Percentiles rank a stretch among this genome's conserved stretches.
These are phyloP conservation scores for Colletotrichum tofieldiae DNA, from an alignment of 2,329 filamentous ascomycete genomes.

Conservation along the genomic window DNA sequence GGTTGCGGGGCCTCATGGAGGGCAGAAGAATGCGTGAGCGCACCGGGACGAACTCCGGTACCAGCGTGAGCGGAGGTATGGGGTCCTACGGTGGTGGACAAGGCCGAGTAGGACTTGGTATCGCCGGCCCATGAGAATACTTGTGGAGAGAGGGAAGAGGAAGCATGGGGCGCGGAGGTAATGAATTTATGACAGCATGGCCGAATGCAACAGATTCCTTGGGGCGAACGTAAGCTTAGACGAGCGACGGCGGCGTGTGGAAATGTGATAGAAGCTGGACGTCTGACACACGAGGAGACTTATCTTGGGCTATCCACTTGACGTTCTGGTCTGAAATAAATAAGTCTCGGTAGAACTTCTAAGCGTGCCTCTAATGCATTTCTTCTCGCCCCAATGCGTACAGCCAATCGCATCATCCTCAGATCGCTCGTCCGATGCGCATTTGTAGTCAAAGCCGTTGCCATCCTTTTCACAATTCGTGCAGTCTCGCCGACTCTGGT, in stretches of 20 bases:
- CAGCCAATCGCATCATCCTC: neutral
- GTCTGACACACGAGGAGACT: neutral
- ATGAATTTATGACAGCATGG: constrained; percentile 42
- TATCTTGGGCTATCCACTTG: neutral
- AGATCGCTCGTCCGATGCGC: neutral
- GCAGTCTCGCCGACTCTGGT: neutral
- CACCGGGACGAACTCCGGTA: constrained; percentile 59
- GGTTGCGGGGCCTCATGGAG: constrained; percentile 94
- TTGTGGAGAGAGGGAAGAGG: neutral
- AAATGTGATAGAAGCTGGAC: neutral
- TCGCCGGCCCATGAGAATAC: constrained; percentile 60
- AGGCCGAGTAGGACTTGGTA: constrained; percentile 66
- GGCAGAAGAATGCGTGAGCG: constrained; percentile 88
- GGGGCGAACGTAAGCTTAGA: neutral
- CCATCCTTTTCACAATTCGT: neutral
- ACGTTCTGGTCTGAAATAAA: too few relatives aligned
- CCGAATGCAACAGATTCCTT: constrained; percentile 25
- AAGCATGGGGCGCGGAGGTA: constrained; percentile 25
- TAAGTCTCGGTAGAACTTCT: neutral
- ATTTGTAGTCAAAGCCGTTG: neutral
- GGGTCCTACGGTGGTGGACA: constrained; percentile 46
- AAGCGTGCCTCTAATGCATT: neutral
- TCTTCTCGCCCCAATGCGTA: neutral
- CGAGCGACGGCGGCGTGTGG: neutral
- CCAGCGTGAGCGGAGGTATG: constrained; percentile 43